Base-by-base conservation (phyloP, 2,329 filamentous ascomycete genomes). In the Diaporthe longicolla region DNA sequence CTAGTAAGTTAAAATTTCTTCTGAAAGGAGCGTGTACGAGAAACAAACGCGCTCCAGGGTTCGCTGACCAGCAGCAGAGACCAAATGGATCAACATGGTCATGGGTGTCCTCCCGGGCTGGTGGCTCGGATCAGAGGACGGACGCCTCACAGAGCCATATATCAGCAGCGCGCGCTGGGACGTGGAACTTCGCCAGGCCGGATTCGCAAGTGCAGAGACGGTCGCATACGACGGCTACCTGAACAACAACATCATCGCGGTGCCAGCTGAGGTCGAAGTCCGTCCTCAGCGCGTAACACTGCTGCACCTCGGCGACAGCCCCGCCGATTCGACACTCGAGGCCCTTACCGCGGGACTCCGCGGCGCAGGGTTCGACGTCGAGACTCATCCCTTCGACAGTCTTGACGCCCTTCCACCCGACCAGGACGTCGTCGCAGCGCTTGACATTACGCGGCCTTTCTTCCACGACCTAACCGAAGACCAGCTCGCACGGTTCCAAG, bases 361-460 rank as follows among this genome's bases (percentile, higher is more conserved):
- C 15, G 17, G 19, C 13, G 37, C 40, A 7, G 65, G 52, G 3
- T 45, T 65, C n/a, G 10, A 5, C 2, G 69, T 65, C 10, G 45
- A 43, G 1, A 75, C 76, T 1, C 71, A 80, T 1, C 79, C 83
- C 24, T 76, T 87, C 0, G 78, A 78, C 29, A 21, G 8, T 69
- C 10, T 35, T 24, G 52, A 66, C 61, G 17, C 21, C 29, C 65
- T 70, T 0, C 45, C 26, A 7, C 32, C 17, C 13, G 21, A 40
- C 2, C 45, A 54, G 10, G 65, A 70, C 21, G 19, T 70, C 10
- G 26, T 70, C 35, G 26, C 65, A 7, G 17, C 24, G 4, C n/a
- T 70, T 3, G 65, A 70, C 6, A 19, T 70, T 21, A 26, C 48
- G 10, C 35, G 52, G 29, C 65, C 65, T 0, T 70, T 70, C 8